These are phyloP conservation scores for Cardamine chenopodiifolia DNA, from an alignment of 345 rosid species.

Conservation along the genomic window DNA sequence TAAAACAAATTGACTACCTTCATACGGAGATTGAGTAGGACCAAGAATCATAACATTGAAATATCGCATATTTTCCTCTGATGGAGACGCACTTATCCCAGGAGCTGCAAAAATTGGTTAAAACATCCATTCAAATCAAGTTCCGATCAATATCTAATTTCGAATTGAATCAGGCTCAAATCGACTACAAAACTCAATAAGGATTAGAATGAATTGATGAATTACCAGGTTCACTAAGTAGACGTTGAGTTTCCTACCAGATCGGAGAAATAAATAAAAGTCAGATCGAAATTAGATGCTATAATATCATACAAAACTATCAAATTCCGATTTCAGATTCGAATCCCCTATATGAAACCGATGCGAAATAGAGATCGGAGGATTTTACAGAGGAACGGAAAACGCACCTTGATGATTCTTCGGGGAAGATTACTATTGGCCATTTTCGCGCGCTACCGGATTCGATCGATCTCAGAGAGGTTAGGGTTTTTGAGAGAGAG, in stretches of 20 bases:
- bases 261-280: conserved; percentile 15
- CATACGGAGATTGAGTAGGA: conserved; percentile 94
- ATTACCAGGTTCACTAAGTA: conserved; percentile 97
- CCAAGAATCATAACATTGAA: conserved; percentile 99
- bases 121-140: background rate
- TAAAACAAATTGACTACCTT: conserved; percentile 53
- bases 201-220: background rate
- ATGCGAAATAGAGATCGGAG: conserved; percentile 22
- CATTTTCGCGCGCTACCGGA: conserved; percentile 46
- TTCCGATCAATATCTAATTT: background rate
- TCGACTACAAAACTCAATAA: background rate
- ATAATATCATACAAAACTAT: conserved; percentile 2
- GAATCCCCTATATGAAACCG: conserved; percentile 15
- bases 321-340: conserved; percentile 9
- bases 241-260: conserved; percentile 96
- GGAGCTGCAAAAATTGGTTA: conserved; percentile 65
- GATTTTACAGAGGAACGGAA: conserved; percentile 18
- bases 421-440: conserved; percentile 99
- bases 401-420: conserved; percentile 90
- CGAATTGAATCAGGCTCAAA: conserved; percentile 22
- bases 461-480: conserved; percentile 26
- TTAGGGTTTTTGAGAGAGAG: conserved; percentile 41
- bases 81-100: conserved; percentile 97
- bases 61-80: conserved; percentile 95
- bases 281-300: conserved; percentile 26